phyloP scores from a whole-genome alignment of 768 basidiomycete genomes.

The Obba rivulosa region DNA sequence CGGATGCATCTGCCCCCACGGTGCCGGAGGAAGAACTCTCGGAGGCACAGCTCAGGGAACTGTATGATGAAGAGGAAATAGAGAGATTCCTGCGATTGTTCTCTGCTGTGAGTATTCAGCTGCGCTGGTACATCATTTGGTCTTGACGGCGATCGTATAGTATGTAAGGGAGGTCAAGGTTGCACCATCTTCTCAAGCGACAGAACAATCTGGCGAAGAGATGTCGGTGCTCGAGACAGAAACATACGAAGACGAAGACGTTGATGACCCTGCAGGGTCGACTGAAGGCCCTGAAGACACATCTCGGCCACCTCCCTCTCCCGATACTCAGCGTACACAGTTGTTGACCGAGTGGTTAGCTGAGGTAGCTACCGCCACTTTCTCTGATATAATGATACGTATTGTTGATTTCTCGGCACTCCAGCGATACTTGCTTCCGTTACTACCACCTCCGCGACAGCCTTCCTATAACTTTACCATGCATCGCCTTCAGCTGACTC shows the following conservation, averaged over 20 bases:
- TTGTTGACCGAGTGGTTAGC: slow-evolving; percentile 13
- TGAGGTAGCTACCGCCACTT: slow-evolving; percentile 2
- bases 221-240: slow-evolving; percentile 5
- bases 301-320: too few species aligned
- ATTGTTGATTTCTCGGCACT: background rate
- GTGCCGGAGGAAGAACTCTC: slow-evolving; percentile 30
- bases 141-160: slow-evolving; percentile 23
- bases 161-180: slow-evolving; percentile 55
- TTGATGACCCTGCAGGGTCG: background rate
- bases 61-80: slow-evolving; percentile 63
- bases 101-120: slow-evolving; percentile 40
- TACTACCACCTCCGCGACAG: slow-evolving; percentile 38
- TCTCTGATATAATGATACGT: too few species aligned
- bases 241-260: background rate
- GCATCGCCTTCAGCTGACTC: slow-evolving; percentile 44
- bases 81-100: slow-evolving; percentile 57
- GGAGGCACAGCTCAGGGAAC: slow-evolving; percentile 48
- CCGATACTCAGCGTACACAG: background rate
- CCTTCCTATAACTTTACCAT: slow-evolving; percentile 46
- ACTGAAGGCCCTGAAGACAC: too few species aligned
- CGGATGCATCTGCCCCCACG: too few species aligned
- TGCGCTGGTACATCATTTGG: background rate
- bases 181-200: slow-evolving; percentile 7
- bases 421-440: slow-evolving; percentile 39
- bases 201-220: slow-evolving; percentile 5